phyloP scores from a whole-genome alignment of 1,139 yeast genomes.

The Suhomyces coccinellae region DNA sequence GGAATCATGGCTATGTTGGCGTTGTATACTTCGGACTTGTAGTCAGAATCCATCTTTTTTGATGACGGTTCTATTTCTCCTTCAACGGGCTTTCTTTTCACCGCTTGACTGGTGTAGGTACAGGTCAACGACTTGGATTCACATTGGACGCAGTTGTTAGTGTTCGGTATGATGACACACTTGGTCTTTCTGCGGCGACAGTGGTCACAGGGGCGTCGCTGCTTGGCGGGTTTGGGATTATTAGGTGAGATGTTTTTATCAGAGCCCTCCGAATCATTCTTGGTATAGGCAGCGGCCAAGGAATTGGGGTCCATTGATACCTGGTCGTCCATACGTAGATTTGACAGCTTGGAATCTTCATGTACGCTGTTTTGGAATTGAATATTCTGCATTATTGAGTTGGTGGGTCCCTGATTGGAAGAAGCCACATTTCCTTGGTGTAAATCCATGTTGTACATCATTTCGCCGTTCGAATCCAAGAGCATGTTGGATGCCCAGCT shows the following conservation, averaged over 20 bases:
- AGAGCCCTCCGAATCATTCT: background rate
- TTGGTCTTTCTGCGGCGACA: constrained; percentile 66
- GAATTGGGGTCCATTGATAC: constrained; percentile 1
- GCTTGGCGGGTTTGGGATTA: constrained; percentile 22
- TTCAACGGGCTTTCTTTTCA: constrained; percentile 32
- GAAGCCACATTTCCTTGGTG: constrained; percentile 6
- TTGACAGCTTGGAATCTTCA: constrained; percentile 10
- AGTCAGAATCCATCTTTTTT: constrained; percentile 17
- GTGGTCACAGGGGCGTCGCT: constrained; percentile 62
- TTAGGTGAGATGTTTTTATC: constrained; percentile 7
- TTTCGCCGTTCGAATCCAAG: constrained; percentile 39
- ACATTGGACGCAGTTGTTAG: constrained; percentile 65
- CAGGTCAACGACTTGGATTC: constrained; percentile 67
- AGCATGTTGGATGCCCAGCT: constrained; percentile 43
- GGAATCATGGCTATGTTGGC: constrained; percentile 11
- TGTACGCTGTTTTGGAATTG: constrained; percentile 36
- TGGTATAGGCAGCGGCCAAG: background rate
- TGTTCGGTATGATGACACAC: constrained; percentile 61
- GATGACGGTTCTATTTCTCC: constrained; percentile 17
- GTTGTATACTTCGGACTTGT: constrained; percentile 3
- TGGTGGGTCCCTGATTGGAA: constrained; percentile 8
- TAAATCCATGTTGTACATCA: constrained; percentile 35
- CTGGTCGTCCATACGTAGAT: background rate
- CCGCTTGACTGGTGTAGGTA: constrained; percentile 45
- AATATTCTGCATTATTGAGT: constrained; percentile 33